Conservation (phyloP, 805 yeast species). For the Metschnikowia kofuensis region DNA sequence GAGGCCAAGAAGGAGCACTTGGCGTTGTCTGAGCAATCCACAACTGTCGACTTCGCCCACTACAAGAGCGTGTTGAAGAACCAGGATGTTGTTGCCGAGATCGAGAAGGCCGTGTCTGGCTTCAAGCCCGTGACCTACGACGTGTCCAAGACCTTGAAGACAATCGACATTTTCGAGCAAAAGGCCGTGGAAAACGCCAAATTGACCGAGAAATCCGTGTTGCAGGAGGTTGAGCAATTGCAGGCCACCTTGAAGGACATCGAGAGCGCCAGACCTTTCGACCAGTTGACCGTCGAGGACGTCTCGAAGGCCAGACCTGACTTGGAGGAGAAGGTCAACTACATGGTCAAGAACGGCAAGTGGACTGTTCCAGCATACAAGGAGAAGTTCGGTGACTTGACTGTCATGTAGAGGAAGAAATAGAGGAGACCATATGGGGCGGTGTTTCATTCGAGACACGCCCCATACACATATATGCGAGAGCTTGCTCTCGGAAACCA, state of each 20-base stretch:
- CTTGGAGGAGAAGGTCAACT: slow-evolving; percentile 90
- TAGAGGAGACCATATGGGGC: neutral
- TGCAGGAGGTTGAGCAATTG: slow-evolving; percentile 80
- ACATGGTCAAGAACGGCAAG: slow-evolving; percentile 94
- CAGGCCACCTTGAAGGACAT: slow-evolving; percentile 88
- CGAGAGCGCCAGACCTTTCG: slow-evolving; percentile 96
- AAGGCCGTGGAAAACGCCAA: slow-evolving; percentile 95
- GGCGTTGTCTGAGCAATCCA: slow-evolving; percentile 68
- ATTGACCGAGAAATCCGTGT: slow-evolving; percentile 85
- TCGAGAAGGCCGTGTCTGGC: slow-evolving; percentile 69
- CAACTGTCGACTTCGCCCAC: slow-evolving; percentile 74
- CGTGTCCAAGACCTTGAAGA: slow-evolving; percentile 82
- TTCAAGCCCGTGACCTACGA: slow-evolving; percentile 87
- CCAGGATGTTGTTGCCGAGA: slow-evolving; percentile 70
- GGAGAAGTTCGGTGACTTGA: slow-evolving; percentile 96
- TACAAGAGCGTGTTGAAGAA: slow-evolving; percentile 83
- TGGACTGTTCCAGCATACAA: slow-evolving; percentile 98
- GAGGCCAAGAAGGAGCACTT: slow-evolving; percentile 86
- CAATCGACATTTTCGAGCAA: slow-evolving; percentile 89
- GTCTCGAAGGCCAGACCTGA: slow-evolving; percentile 96
- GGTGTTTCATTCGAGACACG: no score
- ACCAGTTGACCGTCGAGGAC: slow-evolving; percentile 93
- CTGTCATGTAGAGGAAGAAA: slow-evolving; percentile 63
- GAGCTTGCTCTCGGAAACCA: slow-evolving; percentile 7
- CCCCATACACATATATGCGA: neutral